Conservation (phyloP, 805 yeast species). For the Yarrowia deformans region DNA sequence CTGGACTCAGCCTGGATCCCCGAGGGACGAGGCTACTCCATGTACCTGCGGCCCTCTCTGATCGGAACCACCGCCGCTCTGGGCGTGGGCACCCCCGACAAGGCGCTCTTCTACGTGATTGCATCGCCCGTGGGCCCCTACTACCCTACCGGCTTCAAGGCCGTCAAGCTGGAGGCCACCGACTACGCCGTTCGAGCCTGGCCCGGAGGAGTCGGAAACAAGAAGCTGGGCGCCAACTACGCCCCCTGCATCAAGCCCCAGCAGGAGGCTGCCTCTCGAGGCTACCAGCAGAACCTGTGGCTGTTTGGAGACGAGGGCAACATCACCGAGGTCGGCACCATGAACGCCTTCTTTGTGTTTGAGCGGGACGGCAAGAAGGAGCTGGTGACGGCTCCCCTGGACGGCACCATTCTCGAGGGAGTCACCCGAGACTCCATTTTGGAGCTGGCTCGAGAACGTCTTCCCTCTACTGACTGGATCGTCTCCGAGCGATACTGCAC, state of each 20-base stretch:
- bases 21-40: slow-evolving; percentile 82
- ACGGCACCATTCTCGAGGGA: slow-evolving; percentile 97
- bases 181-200: slow-evolving; percentile 97
- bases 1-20: slow-evolving; percentile 84
- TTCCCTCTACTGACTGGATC: slow-evolving; percentile 79
- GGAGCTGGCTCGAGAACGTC: slow-evolving; percentile 74
- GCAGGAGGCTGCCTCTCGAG: slow-evolving; percentile 85
- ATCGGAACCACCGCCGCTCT: slow-evolving; percentile 90
- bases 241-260: slow-evolving; percentile 96
- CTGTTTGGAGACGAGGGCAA: slow-evolving; percentile 86
- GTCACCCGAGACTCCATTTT: slow-evolving; percentile 92
- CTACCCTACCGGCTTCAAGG: slow-evolving; percentile 93
- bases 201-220: slow-evolving; percentile 99
- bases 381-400: slow-evolving; percentile 93
- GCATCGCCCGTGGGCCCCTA: slow-evolving; percentile 98
- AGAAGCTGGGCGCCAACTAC: slow-evolving; percentile 95
- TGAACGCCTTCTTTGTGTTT: slow-evolving; percentile 93
- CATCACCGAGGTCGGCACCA: slow-evolving; percentile 97
- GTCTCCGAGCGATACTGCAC: slow-evolving; percentile 83
- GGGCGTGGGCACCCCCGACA: slow-evolving; percentile 85
- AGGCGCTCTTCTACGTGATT: slow-evolving; percentile 83
- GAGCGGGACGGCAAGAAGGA: slow-evolving; percentile 84
- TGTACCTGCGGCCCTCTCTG: slow-evolving; percentile 92
- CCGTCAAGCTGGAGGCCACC: slow-evolving; percentile 92
- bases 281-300: slow-evolving; percentile 97